These are phyloP conservation scores for Dioscorea zingiberensis DNA, from an alignment of 106 monocot genomes.

Conservation along the genomic window DNA sequence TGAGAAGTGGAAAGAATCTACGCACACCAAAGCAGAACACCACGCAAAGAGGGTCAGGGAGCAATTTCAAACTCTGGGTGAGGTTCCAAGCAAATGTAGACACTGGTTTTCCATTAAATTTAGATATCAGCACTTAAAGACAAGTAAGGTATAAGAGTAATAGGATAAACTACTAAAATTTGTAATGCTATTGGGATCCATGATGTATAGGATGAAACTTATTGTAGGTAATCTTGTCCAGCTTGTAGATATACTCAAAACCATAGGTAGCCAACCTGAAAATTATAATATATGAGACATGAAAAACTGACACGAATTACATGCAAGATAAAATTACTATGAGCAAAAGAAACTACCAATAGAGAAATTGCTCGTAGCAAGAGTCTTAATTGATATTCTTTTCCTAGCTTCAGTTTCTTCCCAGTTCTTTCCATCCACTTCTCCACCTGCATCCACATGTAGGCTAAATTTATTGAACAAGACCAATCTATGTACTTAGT, in stretches of 20 bases:
- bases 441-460: slow-evolving; percentile 54
- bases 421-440: slow-evolving; percentile 94
- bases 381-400: slow-evolving; percentile 62
- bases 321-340: background rate
- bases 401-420: slow-evolving; percentile 65
- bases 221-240: slow-evolving; percentile 89
- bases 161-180: background rate
- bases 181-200: slow-evolving; percentile 99
- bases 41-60: slow-evolving; percentile 93
- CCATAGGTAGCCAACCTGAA: slow-evolving; percentile 79
- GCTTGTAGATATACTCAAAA: slow-evolving; percentile 92
- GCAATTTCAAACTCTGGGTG: slow-evolving; percentile 63
- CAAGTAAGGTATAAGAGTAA: background rate
- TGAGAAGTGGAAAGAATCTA: background rate
- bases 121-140: slow-evolving; percentile 6
- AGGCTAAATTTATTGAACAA: background rate
- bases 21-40: slow-evolving; percentile 4
- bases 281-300: slow-evolving; percentile 3
- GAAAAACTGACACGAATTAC: background rate
- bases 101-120: slow-evolving; percentile 36
- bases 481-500: too few species aligned
- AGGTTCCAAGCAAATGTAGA: slow-evolving; percentile 91
- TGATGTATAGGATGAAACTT: slow-evolving; percentile 94
- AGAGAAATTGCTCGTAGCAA: slow-evolving; percentile 47
- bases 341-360: slow-evolving; percentile 32